phyloP scores from a whole-genome alignment of 805 yeast species.

The Jamesozyma piceae region DNA sequence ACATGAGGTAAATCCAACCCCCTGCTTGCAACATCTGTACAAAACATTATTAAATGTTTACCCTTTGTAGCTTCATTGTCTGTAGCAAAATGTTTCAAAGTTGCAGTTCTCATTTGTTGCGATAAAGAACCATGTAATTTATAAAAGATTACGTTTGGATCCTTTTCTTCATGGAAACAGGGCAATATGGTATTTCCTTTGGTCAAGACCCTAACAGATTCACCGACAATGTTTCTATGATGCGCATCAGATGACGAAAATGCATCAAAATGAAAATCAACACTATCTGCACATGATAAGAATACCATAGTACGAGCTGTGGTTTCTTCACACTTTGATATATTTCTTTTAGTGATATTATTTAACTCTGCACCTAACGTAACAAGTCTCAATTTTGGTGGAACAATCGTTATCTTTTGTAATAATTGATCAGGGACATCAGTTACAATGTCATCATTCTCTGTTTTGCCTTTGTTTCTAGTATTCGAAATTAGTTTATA shows the following conservation, averaged over 20 bases:
- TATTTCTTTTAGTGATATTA: slow-evolving; percentile 32
- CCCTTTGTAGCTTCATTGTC: slow-evolving; percentile 34
- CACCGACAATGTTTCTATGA: slow-evolving; percentile 29
- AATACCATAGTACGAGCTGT: slow-evolving; percentile 66
- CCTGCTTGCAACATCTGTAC: slow-evolving; percentile 97
- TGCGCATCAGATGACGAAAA: slow-evolving; percentile 49
- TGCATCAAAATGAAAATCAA: slow-evolving; percentile 78
- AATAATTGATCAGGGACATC: slow-evolving; percentile 85
- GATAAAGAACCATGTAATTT: slow-evolving; percentile 86
- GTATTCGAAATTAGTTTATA: slow-evolving; percentile 56
- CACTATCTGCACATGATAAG: slow-evolving; percentile 92
- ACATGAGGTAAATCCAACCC: slow-evolving; percentile 89
- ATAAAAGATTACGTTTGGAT: slow-evolving; percentile 40
- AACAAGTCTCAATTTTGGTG: slow-evolving; percentile 85
- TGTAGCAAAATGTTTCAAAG: slow-evolving; percentile 52
- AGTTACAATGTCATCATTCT: slow-evolving; percentile 36
- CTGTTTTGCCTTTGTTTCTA: slow-evolving; percentile 16
- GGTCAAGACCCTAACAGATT: slow-evolving; percentile 26
- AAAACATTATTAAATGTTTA: slow-evolving; percentile 61
- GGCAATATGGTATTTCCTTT: slow-evolving; percentile 26
- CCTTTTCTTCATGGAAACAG: slow-evolving; percentile 28
- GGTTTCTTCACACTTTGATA: slow-evolving; percentile 9
- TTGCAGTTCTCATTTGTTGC: slow-evolving; percentile 74
- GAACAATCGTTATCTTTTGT: slow-evolving; percentile 75
- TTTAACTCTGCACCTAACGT: slow-evolving; percentile 61